Base-by-base conservation (phyloP, 2,329 filamentous ascomycete genomes). In the Trichoderma pleuroti region DNA sequence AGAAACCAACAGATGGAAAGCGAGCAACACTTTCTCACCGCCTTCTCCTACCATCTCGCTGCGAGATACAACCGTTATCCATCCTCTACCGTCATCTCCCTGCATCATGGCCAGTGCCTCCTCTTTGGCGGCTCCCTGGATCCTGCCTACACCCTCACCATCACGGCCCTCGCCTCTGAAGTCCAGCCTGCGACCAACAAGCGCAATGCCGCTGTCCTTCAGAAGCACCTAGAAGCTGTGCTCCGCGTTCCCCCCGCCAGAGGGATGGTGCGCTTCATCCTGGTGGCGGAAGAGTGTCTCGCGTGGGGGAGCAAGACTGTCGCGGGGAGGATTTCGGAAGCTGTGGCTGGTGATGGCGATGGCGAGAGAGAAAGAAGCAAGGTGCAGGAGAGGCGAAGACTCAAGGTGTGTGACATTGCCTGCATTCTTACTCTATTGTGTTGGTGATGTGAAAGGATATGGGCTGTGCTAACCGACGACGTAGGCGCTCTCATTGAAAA, bases 131-230 rank as follows among this genome's bases (percentile, higher is more conserved):
- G 90, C 42, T 90, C 89, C 6, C 91, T 93, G 73, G 91, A 94
- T 64, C 91, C 93, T 4, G 92, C 93, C 24, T 98, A 97, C 77
- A 86, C 90, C 72, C 84, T 97, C 76, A 91, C 88, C 39, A 87
- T 97, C 71, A 90, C 87, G 42, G 90, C 93, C 0, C 84, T 96
- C 11, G 86, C 91, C 1, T 85, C 85, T 12, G 86, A 93, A 73
- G 82, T 96, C 2, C 90, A 91, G 72, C 88, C 92, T 0, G 87
- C 89, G 4, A 93, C 89, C 66, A 97, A 97, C 82, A 92, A 92
- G 78, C 89, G 93, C 73, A 96, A 95, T 79, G 89, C 93, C 1
- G 85, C 86, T n/a, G 81, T 97, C 21, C 87, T 97, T 4, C 92
- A 96, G 77, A 85, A 84, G n/a, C 91, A 92, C 78, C 86, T 97